Base-by-base conservation (phyloP, 2,329 filamentous ascomycete genomes). In the Calcarisporium arbuscula region DNA sequence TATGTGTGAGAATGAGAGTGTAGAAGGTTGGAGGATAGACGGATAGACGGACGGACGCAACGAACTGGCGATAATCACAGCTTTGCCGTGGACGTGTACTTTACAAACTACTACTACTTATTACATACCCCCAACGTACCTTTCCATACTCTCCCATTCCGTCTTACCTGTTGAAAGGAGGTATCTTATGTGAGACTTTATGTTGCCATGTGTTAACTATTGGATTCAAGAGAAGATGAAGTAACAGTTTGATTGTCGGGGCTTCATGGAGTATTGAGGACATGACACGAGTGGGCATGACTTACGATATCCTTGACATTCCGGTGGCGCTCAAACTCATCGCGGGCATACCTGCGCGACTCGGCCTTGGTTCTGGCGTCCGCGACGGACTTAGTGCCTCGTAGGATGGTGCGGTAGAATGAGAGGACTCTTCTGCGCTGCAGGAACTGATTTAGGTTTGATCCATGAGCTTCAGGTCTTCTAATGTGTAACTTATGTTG, bases 111-210 rank as follows among this genome's bases (percentile, higher is more conserved):
- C n/a, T 19, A 51, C 33, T 50, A 50, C 30, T 46, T 36, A 36
- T 50, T 61, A 64, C 53, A 61, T 55, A 39, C 55, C 50, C 43
- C 46, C 53, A 44, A 64, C 56, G 51, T 63, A 62, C 45, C 58
- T 54, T 56, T 64, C 74, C 70, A 80, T 78, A 34, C 55, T 65
- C 47, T 81, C 73, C 76, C 77, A 81, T 50, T 81, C 71, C 18
- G 74, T 77, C 59, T 77, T 80, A 34, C 77, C 77, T 4, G 71
- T 80, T 8, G 76, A 79, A 38, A 80, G 54, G 23, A 82, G 65
- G 52, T 80, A 81, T 38, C 72, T 67, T 44, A 80, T 75, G 47
- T 81, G 77, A 43, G 60, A 57, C 74, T 77, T 32, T 32, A n/a
- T 10, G n/a, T n/a, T n/a, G n/a, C n/a, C n/a, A n/a, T n/a, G n/a